Base-by-base conservation (phyloP, 768 basidiomycete species). In the Lactarius akahatsu region DNA sequence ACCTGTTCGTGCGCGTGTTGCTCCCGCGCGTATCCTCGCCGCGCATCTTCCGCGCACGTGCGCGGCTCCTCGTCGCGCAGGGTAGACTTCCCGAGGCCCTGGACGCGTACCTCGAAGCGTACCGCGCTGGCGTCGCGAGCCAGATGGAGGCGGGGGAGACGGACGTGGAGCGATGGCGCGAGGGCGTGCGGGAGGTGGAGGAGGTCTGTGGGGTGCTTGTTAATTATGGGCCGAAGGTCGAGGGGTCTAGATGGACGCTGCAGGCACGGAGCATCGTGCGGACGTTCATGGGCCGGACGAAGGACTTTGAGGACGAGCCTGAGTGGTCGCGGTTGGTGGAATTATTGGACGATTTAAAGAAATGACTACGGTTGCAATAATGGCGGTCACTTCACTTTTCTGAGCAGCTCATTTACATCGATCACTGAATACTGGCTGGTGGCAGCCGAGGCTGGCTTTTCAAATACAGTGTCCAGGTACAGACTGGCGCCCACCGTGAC, bases 201-300 rank as follows among this genome's bases (percentile, higher is more conserved):
- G 94, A 96, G 34, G 80, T 93, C 2, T 90, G 96, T 30, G 92
- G 91, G 71, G 81, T 94, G 26, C 77, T 98, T 71, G 81, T 84
- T 69, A 94, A 93, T 76, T 86, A 95, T 70, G 95, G 96, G 2
- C 88, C 92, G 58, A 81, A 83, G 62, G 84, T 83, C 45, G 82
- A 75, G 61, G 78, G 80, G 62, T 76, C 74, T 65, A 89, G 87
- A 69, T 98, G 97, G 97, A 85, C 81, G 76, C 83, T 91, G 72
- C 93, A 96, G 77, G 92, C 87, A 54, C 83, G 90, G 62, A 95
- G 93, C 67, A 81, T 98, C 64, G 83, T 98, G 66, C 81, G 96
- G 77, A 90, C 88, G 60, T 98, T 98, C 77, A 83, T 92, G 77
- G 96, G 91, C 8, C 81, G 92, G 66, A 93, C 92, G 66, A 88